Evolutionary conservation across 2,329 filamentous ascomycete genomes (phyloP).

Genomic region (Alternaria sp.): DNA sequence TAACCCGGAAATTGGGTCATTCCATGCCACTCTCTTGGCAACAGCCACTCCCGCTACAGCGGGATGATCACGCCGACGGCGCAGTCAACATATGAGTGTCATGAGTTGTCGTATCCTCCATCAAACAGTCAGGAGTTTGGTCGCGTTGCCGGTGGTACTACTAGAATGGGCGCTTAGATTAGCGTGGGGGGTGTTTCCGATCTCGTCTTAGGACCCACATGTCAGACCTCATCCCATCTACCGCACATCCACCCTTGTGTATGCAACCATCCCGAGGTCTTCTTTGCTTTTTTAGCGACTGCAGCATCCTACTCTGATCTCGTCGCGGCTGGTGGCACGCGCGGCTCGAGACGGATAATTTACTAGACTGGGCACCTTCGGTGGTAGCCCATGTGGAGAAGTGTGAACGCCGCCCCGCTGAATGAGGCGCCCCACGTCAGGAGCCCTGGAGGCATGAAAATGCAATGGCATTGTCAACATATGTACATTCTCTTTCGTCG

Average conservation of each 20-base stretch:
- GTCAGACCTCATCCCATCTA: background rate
- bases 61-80: background rate
- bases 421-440: background rate
- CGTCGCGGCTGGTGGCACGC: background rate
- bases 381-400: background rate
- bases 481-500: background rate
- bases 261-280: background rate
- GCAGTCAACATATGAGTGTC: background rate
- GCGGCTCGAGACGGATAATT: background rate
- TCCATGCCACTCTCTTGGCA: background rate
- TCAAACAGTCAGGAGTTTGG: background rate
- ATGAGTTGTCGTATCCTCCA: background rate
- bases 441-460: background rate
- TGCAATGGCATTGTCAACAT: background rate
- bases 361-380: background rate
- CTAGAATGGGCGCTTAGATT: background rate
- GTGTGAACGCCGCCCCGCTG: background rate
- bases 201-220: background rate
- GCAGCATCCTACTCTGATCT: background rate
- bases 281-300: background rate
- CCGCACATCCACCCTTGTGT: background rate
- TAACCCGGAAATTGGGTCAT: background rate
- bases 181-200: background rate
- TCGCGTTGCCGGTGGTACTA: background rate
- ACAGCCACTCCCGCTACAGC: background rate